Evolutionary conservation across 352 stramenopile species (phyloP).

Genomic region (Phytophthora rubi): DNA sequence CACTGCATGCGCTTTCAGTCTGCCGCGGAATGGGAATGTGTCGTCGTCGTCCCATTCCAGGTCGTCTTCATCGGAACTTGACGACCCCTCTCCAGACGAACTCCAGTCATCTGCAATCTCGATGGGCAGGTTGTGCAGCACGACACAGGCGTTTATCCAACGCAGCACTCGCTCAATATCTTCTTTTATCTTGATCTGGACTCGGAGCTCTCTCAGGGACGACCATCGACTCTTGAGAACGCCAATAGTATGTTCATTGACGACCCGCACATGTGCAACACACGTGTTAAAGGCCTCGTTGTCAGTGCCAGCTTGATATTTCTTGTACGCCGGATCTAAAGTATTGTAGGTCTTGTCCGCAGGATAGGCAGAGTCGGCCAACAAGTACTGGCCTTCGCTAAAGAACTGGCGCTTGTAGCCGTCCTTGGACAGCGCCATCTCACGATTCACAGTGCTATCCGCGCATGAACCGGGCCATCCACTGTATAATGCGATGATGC

Average conservation of each 20-base stretch:
- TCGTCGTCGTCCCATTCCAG: too few relatives aligned
- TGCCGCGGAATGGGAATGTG: too few relatives aligned
- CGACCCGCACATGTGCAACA: slow-evolving; percentile 15
- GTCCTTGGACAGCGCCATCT: slow-evolving; percentile 8
- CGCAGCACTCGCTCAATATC: slow-evolving; percentile 7
- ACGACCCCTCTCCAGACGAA: too few relatives aligned
- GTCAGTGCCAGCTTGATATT: slow-evolving; percentile 2
- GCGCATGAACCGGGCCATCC: slow-evolving; percentile 25
- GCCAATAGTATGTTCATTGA: slow-evolving; percentile 35
- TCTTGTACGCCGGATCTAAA: slow-evolving; percentile 7
- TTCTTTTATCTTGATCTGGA: slow-evolving; percentile 15
- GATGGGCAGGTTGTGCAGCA: background rate
- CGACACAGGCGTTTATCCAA: background rate
- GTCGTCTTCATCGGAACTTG: too few relatives aligned
- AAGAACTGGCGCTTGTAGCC: slow-evolving; percentile 11
- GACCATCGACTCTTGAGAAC: slow-evolving; percentile 27
- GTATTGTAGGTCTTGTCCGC: slow-evolving; percentile 9
- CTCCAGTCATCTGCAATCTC: background rate
- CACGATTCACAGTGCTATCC: slow-evolving; percentile 12
- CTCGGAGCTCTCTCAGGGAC: slow-evolving; percentile 24
- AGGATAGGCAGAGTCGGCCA: slow-evolving; percentile 25
- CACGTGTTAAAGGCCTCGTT: slow-evolving; percentile 26
- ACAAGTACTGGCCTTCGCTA: slow-evolving; percentile 14
- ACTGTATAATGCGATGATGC: slow-evolving; percentile 16
- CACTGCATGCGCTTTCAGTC: too few relatives aligned